phyloP scores from a whole-genome alignment of 2,329 filamentous ascomycete species.

The Botrytis tulipae region DNA sequence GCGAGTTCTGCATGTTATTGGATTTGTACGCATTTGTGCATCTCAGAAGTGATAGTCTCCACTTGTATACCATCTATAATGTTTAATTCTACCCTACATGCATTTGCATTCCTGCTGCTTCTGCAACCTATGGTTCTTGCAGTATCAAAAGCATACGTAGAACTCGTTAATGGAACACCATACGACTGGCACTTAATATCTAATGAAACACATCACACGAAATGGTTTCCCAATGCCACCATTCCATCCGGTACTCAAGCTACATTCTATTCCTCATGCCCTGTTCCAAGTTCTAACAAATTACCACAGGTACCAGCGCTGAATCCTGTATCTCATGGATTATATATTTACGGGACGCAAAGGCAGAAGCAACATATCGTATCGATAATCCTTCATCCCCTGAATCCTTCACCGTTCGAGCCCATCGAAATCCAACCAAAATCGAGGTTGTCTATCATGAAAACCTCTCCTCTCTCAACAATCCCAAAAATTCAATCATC shows the following conservation, averaged over 20 bases:
- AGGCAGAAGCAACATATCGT: constrained; percentile 29
- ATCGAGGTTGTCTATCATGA: constrained; percentile 27
- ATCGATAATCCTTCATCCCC: constrained; percentile 22
- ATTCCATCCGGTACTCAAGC: constrained; percentile 22
- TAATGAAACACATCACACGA: constrained; percentile 27
- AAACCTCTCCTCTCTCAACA: constrained; percentile 26
- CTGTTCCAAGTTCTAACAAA: not conserved
- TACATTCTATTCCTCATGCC: not conserved
- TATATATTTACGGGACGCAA: constrained; percentile 23
- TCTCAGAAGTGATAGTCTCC: not conserved
- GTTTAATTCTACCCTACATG: not conserved
- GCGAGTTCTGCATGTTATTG: no score
- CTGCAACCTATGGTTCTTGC: constrained; percentile 13
- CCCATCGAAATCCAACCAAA: constrained; percentile 18
- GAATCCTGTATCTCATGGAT: constrained; percentile 28
- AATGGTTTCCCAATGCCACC: constrained; percentile 22
- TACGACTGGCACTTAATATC: constrained; percentile 29
- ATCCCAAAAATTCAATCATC: constrained; percentile 26
- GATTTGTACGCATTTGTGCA: not conserved
- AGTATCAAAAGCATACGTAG: constrained; percentile 20
- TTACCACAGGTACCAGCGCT: not conserved
- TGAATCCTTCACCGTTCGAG: constrained; percentile 28
- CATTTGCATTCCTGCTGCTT: not conserved
- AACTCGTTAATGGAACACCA: constrained; percentile 28
- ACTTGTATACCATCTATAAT: not conserved